phyloP scores from a whole-genome alignment of 139 green algal genomes.

The Astrephomene gubernaculifera region DNA sequence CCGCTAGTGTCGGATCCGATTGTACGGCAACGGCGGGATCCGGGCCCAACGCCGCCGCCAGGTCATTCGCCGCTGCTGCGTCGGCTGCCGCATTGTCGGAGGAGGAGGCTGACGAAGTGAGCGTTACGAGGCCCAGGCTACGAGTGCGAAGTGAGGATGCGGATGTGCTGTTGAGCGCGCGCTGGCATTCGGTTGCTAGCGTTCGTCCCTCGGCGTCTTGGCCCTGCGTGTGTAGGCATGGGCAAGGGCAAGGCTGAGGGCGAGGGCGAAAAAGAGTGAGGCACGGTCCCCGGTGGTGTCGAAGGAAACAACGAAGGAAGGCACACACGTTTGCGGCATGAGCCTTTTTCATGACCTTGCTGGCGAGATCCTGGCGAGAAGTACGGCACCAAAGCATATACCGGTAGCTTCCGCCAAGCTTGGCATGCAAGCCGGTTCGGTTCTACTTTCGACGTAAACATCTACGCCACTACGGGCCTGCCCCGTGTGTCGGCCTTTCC shows the following conservation, averaged over 20 bases:
- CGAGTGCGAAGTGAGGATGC: background rate
- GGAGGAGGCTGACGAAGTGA: background rate
- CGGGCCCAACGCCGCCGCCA: constrained; percentile 3
- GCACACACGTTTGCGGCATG: too few species aligned
- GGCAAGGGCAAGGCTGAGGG: background rate
- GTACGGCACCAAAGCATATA: too few species aligned
- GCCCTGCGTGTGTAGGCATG: constrained; percentile 20
- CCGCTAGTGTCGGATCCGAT: background rate
- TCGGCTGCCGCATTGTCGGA: background rate
- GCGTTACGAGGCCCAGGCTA: background rate
- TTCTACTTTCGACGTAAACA: too few species aligned
- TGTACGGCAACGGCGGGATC: background rate
- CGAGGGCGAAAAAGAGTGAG: too few species aligned
- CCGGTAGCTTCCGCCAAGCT: too few species aligned
- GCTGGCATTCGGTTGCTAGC: background rate
- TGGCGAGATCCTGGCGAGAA: too few species aligned
- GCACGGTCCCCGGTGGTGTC: too few species aligned
- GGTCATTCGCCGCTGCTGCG: background rate
- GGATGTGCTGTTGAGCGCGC: background rate
- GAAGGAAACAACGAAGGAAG: too few species aligned
- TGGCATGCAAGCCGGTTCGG: too few species aligned
- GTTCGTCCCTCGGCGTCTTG: constrained; percentile 14
- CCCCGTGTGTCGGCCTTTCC: too few species aligned
- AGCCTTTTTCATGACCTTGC: too few species aligned
- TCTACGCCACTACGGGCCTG: too few species aligned